phyloP scores from a whole-genome alignment of 176 grass and related monocot species.

The Aegilops umbellulata region DNA sequence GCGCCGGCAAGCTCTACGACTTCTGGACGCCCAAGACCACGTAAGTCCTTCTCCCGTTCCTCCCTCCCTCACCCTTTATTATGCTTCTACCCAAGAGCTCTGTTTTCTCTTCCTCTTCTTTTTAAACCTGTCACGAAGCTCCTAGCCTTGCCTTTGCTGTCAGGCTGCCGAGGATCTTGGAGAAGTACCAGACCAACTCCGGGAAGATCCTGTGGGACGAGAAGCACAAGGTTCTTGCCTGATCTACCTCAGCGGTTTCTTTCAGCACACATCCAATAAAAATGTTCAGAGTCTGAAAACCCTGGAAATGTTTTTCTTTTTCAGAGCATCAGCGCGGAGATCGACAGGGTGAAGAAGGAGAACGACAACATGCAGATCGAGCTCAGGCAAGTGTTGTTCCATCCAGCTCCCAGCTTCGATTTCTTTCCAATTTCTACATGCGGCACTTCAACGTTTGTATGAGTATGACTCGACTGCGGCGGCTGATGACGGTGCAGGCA shows the following conservation, averaged over 20 bases:
- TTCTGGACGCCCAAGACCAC: slow-evolving; percentile 73
- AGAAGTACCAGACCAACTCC: slow-evolving; percentile 98
- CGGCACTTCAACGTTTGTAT: background rate
- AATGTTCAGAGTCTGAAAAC: background rate
- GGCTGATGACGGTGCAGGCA: slow-evolving; percentile 43
- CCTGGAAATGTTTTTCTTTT: background rate
- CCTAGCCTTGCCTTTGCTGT: background rate
- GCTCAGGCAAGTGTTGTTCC: slow-evolving; percentile 58
- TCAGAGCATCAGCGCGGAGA: slow-evolving; percentile 86
- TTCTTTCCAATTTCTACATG: background rate
- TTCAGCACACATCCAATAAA: background rate
- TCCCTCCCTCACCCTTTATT: background rate
- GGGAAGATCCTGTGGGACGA: slow-evolving; percentile 92
- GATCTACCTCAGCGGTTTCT: background rate
- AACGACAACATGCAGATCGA: slow-evolving; percentile 98
- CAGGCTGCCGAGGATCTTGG: slow-evolving; percentile 77
- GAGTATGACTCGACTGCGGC: background rate
- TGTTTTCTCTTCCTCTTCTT: background rate
- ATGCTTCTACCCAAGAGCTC: background rate
- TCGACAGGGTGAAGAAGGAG: slow-evolving; percentile 91
- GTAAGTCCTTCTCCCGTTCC: background rate
- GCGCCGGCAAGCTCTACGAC: slow-evolving; percentile 87
- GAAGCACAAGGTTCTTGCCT: slow-evolving; percentile 75
- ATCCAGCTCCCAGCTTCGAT: background rate
- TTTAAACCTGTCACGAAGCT: background rate